phyloP scores from a whole-genome alignment of 352 stramenopile species.

The Phytopythium kandeliae region DNA sequence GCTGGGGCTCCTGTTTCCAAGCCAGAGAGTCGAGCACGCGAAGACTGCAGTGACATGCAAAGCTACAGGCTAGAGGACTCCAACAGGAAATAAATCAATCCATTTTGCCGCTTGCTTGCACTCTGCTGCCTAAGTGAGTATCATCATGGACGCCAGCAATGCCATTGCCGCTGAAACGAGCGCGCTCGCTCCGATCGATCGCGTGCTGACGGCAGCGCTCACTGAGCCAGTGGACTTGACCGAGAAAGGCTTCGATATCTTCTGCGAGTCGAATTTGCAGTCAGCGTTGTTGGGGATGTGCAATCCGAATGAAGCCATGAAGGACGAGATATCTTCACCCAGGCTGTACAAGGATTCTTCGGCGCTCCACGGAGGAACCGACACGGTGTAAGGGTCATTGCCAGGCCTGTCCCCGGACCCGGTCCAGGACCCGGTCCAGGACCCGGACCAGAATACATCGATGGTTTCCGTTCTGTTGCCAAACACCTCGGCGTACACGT shows the following conservation, averaged over 20 bases:
- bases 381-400: too few species aligned
- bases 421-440: too few species aligned
- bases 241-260: slow-evolving; percentile 16
- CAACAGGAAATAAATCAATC: not conserved
- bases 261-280: slow-evolving; percentile 21
- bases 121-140: not conserved
- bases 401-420: too few species aligned
- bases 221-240: not conserved
- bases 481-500: slow-evolving; percentile 4
- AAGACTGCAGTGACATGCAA: too few species aligned
- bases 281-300: slow-evolving; percentile 22
- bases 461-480: not conserved
- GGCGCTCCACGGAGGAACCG: not conserved
- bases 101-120: not conserved
- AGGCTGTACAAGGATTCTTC: not conserved
- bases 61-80: too few species aligned
- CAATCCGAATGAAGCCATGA: slow-evolving; percentile 10
- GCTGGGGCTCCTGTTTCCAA: too few species aligned
- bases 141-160: not conserved
- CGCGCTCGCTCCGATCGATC: not conserved
- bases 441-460: too few species aligned
- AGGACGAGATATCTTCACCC: slow-evolving; percentile 1
- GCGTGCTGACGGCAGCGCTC: not conserved
- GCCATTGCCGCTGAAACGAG: not conserved
- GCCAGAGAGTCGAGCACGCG: too few species aligned